phyloP scores from a whole-genome alignment of 208 protist genomes.

The Leishmania aethiopica region DNA sequence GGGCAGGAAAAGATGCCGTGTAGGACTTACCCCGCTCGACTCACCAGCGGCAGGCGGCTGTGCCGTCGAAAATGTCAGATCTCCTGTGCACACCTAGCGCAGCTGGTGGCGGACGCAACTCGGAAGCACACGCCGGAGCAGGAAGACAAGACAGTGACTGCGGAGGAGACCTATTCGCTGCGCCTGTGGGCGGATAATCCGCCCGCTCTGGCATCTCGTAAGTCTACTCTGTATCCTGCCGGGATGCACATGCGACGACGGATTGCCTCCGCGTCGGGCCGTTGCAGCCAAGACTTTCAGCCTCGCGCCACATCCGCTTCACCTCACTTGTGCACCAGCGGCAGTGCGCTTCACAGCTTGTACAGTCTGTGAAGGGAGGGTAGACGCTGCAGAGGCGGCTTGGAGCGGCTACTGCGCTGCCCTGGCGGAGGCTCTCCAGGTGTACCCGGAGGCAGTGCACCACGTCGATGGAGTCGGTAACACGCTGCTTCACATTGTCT shows the following conservation, averaged over 20 bases:
- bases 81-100: neutral
- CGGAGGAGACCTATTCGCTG: constrained; percentile 5
- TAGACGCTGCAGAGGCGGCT: neutral
- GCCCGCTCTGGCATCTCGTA: neutral
- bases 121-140: neutral
- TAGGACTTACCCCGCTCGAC: neutral
- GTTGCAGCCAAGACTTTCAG: neutral
- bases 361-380: neutral
- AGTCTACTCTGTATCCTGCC: neutral
- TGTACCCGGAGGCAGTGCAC: constrained; percentile 11
- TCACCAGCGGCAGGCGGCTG: neutral
- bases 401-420: neutral
- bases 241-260: neutral
- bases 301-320: neutral
- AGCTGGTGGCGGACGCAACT: neutral
- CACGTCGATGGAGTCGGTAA: constrained; percentile 24
- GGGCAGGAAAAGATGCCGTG: constrained; percentile 6
- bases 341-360: neutral
- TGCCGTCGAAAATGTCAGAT: neutral
- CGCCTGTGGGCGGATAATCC: neutral
- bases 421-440: neutral
- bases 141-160: constrained; percentile 5
- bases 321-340: neutral
- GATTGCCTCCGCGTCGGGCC: neutral
- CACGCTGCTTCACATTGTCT: constrained; percentile 39